Evolutionary conservation across 495 filamentous ascomycete species (phyloP), one percentile per base, ranked within the genome.

Genomic region (Annulohypoxylon moriforme): DNA sequence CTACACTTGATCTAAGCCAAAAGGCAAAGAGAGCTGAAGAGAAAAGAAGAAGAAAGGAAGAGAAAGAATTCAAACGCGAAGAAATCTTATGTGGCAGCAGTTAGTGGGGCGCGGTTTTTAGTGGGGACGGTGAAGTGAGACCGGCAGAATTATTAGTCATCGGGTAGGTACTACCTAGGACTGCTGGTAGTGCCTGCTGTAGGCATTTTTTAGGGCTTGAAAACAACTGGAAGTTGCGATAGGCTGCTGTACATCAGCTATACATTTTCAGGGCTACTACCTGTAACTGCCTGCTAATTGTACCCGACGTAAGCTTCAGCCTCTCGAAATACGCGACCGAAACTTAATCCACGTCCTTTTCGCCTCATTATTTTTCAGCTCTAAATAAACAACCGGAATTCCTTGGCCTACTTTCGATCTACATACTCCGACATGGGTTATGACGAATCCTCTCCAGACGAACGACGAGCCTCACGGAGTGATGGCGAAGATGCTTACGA

Each of bases 1-100:
- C 93, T 95, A 96, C 92, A 96, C 93, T 94, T 95, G 93, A 96
- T 95, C 93, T 95, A 91, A 92, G 89, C 89, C 89, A 91, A 89
- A 88, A 89, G 89, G 89, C 86, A 84, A 83, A 82, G 80, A 81
- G 80, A 83, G 81, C 79, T 82, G 67, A 78, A 73, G 80, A 81
- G 71, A 44, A 49, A 49, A 47, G 16, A 47, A 49, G 22, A 49
- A 25, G 46, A 49, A 49, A 49, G 46, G 18, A 25, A 25, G 46
- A 16, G 38, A 42, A 25, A 49, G 46, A 44, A 10, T 24, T 22
- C 7, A 24, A 20, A 11, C 10, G 18, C 46, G 46, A 25, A 24
- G 18, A 25, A 49, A 49, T 13, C 2, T 49, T 49, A 49, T 22
- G 22, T 49, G 18, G 46, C 11, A 5, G 18, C 46, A 49, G 46